Base-by-base conservation (phyloP, 2,329 filamentous ascomycete species). In the Cladophialophora exuberans region DNA sequence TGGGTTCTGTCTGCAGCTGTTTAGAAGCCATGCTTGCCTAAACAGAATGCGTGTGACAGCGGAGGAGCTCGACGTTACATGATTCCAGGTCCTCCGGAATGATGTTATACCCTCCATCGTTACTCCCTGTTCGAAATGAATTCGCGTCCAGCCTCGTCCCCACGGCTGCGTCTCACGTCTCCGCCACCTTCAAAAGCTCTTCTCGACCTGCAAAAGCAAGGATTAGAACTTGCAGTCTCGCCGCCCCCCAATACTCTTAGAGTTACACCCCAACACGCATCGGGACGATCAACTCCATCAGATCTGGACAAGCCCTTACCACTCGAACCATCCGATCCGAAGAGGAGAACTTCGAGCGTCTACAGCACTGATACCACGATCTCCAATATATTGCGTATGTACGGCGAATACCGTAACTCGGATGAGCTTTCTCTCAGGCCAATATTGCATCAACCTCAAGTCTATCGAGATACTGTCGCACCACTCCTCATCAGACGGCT, bases 331-430 rank as follows among this genome's bases (percentile, higher is more conserved):
- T 54, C 28, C 15, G 57, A 62, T 22, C 23, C 23, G 15, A 47
- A 47, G 43, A 59, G 57, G 18, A 56, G 57, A 35, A 51, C 52
- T 4, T 65, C 61, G 4, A 65, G 57, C 42, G 57, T 60, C 23
- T 57, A 58, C 44, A 65, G 62, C 46, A 56, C 55, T 9, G 61
- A 60, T 31, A 63, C 59, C 4, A 63, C 61, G 4, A 61, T 64
- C 39, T 59, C 54, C 25, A 59, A 63, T 20, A 65, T 65, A 10
- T 57, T 65, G 18, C 50, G 43, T 25, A 54, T 65, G 49, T 65
- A 65, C 39, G 54, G 54, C 26, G 61, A 28, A 3, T 60, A 51
- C 30, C 49, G 48, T 42, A 59, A 59, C 10, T 41, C 56, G 30
- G 52, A 60, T n/a, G 53, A 62, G 9, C 22, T 39, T 26, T 30